Percentiles rank a stretch among this genome's conserved stretches.
phyloP scores from a whole-genome alignment of 345 rosid species.

The Clarkia xantiana region DNA sequence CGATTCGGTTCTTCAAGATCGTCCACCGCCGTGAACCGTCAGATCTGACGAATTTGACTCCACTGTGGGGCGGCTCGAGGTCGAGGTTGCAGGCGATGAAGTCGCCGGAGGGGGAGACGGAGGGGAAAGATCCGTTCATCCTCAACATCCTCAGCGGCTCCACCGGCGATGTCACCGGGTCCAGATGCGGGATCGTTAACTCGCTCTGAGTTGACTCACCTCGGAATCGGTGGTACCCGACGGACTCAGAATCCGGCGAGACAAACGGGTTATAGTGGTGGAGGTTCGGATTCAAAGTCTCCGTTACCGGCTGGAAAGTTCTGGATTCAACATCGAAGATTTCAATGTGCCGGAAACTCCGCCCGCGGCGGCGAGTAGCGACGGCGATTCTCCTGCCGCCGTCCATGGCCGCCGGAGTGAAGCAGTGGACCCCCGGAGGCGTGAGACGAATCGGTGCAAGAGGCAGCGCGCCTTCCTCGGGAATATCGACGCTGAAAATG shows the following conservation, averaged over 20 bases:
- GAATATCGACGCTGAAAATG: conserved; percentile 36
- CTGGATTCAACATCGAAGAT: conserved; percentile 32
- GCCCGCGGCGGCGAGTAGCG: conserved; percentile 49
- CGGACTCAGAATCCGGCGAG: conserved; percentile 25
- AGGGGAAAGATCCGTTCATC: conserved; percentile 55
- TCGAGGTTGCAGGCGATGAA: conserved; percentile 42
- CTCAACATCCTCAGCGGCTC: conserved; percentile 41
- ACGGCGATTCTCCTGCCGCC: conserved; percentile 45
- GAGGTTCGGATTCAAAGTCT: conserved; percentile 38
- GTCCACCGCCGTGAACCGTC: conserved; percentile 81
- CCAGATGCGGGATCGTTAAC: conserved; percentile 39
- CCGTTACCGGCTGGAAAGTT: conserved; percentile 38
- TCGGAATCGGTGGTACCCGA: conserved; percentile 78
- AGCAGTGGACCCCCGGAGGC: conserved; percentile 81
- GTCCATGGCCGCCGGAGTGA: conserved; percentile 71
- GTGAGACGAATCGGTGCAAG: conserved; percentile 38
- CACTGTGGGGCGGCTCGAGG: conserved; percentile 26
- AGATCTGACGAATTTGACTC: conserved; percentile 38
- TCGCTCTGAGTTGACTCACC: conserved; percentile 48
- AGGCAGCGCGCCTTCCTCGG: conserved; percentile 6
- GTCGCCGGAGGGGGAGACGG: conserved; percentile 48
- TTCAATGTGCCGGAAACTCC: conserved; percentile 49
- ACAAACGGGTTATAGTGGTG: conserved; percentile 83
- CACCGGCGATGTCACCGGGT: conserved; percentile 48
- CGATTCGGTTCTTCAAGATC: conserved; percentile 39